phyloP scores from a whole-genome alignment of 2,329 filamentous ascomycete genomes.

The Hypoxylon sp. region DNA sequence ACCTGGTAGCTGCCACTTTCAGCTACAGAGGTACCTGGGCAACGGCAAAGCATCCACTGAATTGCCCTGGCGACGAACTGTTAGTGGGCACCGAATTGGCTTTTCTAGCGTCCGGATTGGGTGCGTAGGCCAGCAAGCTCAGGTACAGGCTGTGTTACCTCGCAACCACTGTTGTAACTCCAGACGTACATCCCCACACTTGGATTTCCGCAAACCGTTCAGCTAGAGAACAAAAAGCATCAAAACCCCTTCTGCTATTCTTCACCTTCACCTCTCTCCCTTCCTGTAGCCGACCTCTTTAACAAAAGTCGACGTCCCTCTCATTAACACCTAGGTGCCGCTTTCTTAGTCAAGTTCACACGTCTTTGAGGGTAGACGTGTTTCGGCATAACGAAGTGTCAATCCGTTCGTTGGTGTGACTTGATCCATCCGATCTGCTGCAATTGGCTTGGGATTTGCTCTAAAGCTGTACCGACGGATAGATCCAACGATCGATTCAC shows the following conservation, averaged over 20 bases:
- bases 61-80: slow-evolving; percentile 50
- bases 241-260: slow-evolving; percentile 45
- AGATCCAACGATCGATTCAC: slow-evolving; percentile 23
- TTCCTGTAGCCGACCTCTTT: slow-evolving; percentile 46
- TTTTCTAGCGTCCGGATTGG: slow-evolving; percentile 38
- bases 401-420: slow-evolving; percentile 22
- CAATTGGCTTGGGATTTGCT: slow-evolving; percentile 20
- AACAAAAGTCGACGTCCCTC: slow-evolving; percentile 42
- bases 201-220: slow-evolving; percentile 35
- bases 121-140: slow-evolving; percentile 20
- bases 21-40: slow-evolving; percentile 40
- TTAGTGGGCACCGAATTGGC: slow-evolving; percentile 37
- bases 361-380: slow-evolving; percentile 42
- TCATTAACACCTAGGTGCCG: slow-evolving; percentile 44
- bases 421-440: slow-evolving; percentile 24
- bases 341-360: slow-evolving; percentile 45
- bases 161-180: slow-evolving; percentile 48
- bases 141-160: slow-evolving; percentile 48
- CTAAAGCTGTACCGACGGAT: slow-evolving; percentile 20
- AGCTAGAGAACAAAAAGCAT: slow-evolving; percentile 52
- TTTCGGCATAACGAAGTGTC: slow-evolving; percentile 46
- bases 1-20: slow-evolving; percentile 43
- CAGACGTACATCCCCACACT: slow-evolving; percentile 49
- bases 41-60: slow-evolving; percentile 41
- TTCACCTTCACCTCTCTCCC: slow-evolving; percentile 33